phyloP scores from a whole-genome alignment of 208 protist genomes.

The Wallacemonas sp. region DNA sequence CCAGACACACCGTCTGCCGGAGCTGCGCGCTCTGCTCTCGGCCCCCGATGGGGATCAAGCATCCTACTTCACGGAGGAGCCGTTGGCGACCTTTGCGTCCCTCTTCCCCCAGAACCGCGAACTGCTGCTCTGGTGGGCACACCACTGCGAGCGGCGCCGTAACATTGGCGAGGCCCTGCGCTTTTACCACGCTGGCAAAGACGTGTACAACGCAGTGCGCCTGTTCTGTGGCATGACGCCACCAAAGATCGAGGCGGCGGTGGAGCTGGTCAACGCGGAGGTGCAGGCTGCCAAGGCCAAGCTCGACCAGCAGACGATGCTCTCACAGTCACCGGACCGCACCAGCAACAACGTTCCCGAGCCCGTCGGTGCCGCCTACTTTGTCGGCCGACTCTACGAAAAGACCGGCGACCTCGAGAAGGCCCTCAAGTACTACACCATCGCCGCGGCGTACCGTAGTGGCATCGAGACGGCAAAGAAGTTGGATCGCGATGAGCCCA shows the following conservation, averaged over 20 bases:
- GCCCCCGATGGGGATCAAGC: constrained; percentile 23
- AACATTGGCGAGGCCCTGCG: constrained; percentile 86
- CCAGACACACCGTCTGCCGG: constrained; percentile 69
- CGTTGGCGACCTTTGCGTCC: constrained; percentile 37
- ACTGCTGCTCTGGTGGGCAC: constrained; percentile 91
- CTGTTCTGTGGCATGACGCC: constrained; percentile 80
- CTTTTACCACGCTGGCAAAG: constrained; percentile 90
- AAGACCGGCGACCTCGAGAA: constrained; percentile 41
- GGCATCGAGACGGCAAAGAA: constrained; percentile 86
- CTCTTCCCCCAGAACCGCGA: constrained; percentile 78
- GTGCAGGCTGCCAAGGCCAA: constrained; percentile 50
- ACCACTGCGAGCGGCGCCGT: constrained; percentile 88
- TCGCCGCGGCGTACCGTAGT: constrained; percentile 87
- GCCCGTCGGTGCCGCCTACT: constrained; percentile 89
- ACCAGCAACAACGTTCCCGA: constrained; percentile 16
- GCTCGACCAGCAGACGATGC: constrained; percentile 35
- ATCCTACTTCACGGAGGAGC: constrained; percentile 18
- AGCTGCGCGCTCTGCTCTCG: constrained; percentile 88
- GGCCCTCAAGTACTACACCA: constrained; percentile 90
- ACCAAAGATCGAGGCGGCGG: constrained; percentile 79
- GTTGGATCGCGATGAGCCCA: constrained; percentile 63
- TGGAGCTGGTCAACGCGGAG: constrained; percentile 80
- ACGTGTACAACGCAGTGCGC: constrained; percentile 90
- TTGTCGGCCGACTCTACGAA: constrained; percentile 92
- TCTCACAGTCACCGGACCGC: constrained; percentile 31